A percentile compares a stretch with the other conserved stretches of the same genome.
Conservation (phyloP, 495 filamentous ascomycete species). For the Tuber indicum region DNA sequence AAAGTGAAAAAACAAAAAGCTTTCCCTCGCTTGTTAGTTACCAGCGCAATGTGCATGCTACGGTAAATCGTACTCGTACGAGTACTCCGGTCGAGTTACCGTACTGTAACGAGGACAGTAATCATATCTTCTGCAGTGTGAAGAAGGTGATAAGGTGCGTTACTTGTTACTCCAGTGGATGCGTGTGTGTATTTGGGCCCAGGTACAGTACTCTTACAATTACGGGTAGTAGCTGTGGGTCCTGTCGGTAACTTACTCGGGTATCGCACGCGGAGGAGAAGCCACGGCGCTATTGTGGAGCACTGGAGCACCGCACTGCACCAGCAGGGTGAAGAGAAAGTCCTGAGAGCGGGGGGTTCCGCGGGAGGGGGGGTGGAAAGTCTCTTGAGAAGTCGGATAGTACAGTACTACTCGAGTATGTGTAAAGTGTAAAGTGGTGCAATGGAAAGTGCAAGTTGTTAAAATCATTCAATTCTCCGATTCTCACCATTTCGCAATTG, state of each 20-base stretch:
- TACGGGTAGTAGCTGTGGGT: not conserved
- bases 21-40: not conserved
- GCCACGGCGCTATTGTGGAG: not conserved
- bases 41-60: not conserved
- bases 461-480: not conserved
- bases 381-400: not conserved
- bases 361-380: not conserved
- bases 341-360: not conserved
- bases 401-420: not conserved
- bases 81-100: not conserved
- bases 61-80: no score
- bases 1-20: not conserved
- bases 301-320: not conserved
- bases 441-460: not conserved
- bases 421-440: no score
- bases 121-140: not conserved
- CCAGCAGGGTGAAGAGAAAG: not conserved
- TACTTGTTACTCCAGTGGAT: not conserved
- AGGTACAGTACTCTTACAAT: no score
- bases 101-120: not conserved
- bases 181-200: not conserved
- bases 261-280: not conserved
- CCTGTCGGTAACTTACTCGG: not conserved
- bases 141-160: not conserved
- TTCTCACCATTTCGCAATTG: not conserved